Base-by-base conservation (phyloP, 176 grass and related monocot genomes). In the Tillandsia fasciculata region DNA sequence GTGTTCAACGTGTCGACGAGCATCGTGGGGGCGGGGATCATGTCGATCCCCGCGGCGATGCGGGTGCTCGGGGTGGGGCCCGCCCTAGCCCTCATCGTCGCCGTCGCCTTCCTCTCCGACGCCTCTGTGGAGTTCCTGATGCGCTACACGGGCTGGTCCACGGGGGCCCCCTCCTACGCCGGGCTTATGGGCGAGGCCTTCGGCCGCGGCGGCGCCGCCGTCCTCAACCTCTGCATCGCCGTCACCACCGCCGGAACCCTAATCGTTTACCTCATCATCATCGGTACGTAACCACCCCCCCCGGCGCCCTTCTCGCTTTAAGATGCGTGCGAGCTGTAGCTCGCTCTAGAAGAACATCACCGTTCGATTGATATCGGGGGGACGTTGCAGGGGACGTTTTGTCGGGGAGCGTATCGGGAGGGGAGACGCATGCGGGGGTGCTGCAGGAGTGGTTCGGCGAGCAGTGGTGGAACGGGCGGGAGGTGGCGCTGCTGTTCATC, bases 11-110 rank as follows among this genome's bases (percentile, higher is more conserved):
- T 97, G 22, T 89, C 89, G 49, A 92, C 89, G 51, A 90, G 73
- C 93, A 92, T 87, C 77, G 78, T 97, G 9, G 93, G 93, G 64
- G 93, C 89, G 11, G 93, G 93, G 49, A 97, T 97, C 77, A 97
- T 97, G 93, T 97, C 93, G 29, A 87, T 97, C 64, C 89, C 93
- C 7, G 89, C 93, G 2, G 93, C 89, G 28, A 89, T 92, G 93
- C 84, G 82, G 6, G 77, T 97, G 6, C 89, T 97, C 64, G 93
- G 93, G 0, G 89, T 92, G 54, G 42, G 23, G 57, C 93, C 93
- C 1, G 77, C 84, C 42, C 59, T 92, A 7, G 0, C 73, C 18
- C 70, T 97, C 63, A 74, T 97, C 49, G 76, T 53, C 20, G 79
- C 72, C 18, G 74, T 81, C 49, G 84, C 84, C 12, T 81, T 75